Base-by-base conservation (phyloP, 495 filamentous ascomycete genomes). In the Pseudevernia furfuracea region DNA sequence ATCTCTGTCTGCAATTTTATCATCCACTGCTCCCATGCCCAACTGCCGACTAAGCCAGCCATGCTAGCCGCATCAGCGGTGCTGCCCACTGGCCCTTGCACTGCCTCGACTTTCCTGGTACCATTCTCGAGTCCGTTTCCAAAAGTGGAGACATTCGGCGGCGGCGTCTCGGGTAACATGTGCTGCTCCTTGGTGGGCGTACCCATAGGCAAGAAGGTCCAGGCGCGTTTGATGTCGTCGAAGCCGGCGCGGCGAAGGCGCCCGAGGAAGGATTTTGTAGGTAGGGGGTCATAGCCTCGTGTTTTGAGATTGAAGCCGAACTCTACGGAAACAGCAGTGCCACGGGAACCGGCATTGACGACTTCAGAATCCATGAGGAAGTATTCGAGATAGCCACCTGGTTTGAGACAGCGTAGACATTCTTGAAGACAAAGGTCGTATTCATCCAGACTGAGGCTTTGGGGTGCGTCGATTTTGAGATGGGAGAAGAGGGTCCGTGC, bases 1-100 rank as follows among this genome's bases (percentile, higher is more conserved):
- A 89, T 91, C 78, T 96, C 92, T 72, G 85, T 81, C 74, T 92
- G 87, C 70, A 92, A 77, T 75, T 88, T 90, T 66, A 97, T 71
- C 74, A 97, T 82, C 94, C 94, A 97, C 74, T 89, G 88, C 82
- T 97, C 94, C 93, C 93, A 98, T 68, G 87, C 83, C 91, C 93
- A 96, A 34, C 87, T 85, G 17, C 92, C 94, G 7, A 96, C 84
- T 23, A 97, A 70, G 9, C 91, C 91, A 1, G 90, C 86, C 58
- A 96, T 78, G 63, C 80, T 85, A 2, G 91, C 90, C 28, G 84
- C 84, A 68, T 88, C 85, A 30, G 85, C 84, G 1, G 89, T 89
- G 58, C 84, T 89, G 4, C 91, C 92, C 28, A 89, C 80, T 46
- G 87, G 85, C 9, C 83, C 86, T 66, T 87, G 85, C 56, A 89